These are phyloP conservation scores for Mortierella sp. DNA, from an alignment of 371 early-diverging fungal genomes.

Conservation along the genomic window DNA sequence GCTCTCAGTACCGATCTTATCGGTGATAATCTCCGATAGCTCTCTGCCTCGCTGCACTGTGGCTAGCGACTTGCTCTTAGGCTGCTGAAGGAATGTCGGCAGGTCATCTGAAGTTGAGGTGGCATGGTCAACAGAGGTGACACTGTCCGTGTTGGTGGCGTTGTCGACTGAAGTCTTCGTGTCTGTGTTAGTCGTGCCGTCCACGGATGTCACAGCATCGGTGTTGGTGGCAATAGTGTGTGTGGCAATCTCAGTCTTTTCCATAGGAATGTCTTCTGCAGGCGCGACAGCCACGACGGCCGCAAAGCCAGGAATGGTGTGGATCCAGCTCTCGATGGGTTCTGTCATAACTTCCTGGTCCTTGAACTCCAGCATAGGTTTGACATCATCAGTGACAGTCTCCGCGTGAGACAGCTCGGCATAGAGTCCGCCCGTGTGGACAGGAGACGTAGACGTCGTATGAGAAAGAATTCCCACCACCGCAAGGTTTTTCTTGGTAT, in stretches of 20 bases:
- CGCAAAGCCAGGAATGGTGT: neutral
- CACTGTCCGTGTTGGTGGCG: constrained; percentile 15
- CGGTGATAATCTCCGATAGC: constrained; percentile 22
- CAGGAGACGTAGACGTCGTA: constrained; percentile 18
- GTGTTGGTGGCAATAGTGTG: constrained; percentile 14
- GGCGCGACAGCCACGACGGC: neutral
- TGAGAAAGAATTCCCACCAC: neutral
- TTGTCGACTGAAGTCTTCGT: constrained; percentile 11
- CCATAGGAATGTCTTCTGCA: neutral
- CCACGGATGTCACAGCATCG: neutral
- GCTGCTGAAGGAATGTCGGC: neutral
- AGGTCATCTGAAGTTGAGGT: neutral
- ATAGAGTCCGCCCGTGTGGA: constrained; percentile 43
- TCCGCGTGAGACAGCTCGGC: constrained; percentile 50
- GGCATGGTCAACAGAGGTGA: neutral
- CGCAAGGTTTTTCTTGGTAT: neutral
- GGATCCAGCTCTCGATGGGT: constrained; percentile 52
- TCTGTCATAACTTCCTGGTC: constrained; percentile 54
- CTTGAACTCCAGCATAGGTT: constrained; percentile 28
- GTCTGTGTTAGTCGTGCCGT: constrained; percentile 1
- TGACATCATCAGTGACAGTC: constrained; percentile 5
- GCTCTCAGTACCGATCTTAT: neutral
- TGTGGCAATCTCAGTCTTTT: constrained; percentile 1
- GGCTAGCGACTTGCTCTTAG: neutral
- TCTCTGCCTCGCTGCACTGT: neutral